Evolutionary conservation across 1,284 basidiomycete genomes (phyloP).

Genomic region (Ustilago tritici): DNA sequence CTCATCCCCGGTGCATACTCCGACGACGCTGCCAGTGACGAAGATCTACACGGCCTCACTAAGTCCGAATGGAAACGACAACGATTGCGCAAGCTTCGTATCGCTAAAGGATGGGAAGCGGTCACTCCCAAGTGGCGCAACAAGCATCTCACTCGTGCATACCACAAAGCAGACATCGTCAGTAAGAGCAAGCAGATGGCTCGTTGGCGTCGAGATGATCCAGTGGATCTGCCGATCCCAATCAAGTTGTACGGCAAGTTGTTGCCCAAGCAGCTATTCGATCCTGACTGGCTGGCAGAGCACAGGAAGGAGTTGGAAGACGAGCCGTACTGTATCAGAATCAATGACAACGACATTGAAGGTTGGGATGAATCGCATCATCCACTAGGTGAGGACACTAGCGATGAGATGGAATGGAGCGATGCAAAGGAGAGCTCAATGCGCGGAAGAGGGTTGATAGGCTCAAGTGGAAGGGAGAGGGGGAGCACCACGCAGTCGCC

Average conservation of each 20-base stretch:
- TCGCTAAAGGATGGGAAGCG: conserved; percentile 55
- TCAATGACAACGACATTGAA: conserved; percentile 49
- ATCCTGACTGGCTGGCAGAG: conserved; percentile 50
- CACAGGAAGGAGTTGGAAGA: conserved; percentile 45
- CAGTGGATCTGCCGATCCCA: conserved; percentile 55
- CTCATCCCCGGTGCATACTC: conserved; percentile 54
- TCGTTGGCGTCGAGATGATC: conserved; percentile 52
- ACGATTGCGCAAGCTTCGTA: conserved; percentile 48
- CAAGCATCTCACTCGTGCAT: conserved; percentile 51
- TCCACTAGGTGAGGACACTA: conserved; percentile 53
- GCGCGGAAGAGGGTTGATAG: conserved; percentile 21
- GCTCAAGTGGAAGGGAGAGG: conserved; percentile 13
- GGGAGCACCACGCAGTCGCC: conserved; percentile 26
- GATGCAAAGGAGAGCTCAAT: conserved; percentile 47
- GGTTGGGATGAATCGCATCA: conserved; percentile 54
- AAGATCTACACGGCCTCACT: conserved; percentile 55
- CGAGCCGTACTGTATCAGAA: conserved; percentile 52
- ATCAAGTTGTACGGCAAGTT: conserved; percentile 50
- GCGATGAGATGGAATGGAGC: conserved; percentile 59
- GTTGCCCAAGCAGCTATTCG: conserved; percentile 49
- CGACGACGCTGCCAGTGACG: conserved; percentile 59
- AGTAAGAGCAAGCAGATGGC: conserved; percentile 58
- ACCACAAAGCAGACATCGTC: conserved; percentile 54
- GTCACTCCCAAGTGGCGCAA: conserved; percentile 58
- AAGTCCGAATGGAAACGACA: conserved; percentile 53